Conservation (phyloP, 805 yeast genomes). For the Blastobotrys mokoenaii region DNA sequence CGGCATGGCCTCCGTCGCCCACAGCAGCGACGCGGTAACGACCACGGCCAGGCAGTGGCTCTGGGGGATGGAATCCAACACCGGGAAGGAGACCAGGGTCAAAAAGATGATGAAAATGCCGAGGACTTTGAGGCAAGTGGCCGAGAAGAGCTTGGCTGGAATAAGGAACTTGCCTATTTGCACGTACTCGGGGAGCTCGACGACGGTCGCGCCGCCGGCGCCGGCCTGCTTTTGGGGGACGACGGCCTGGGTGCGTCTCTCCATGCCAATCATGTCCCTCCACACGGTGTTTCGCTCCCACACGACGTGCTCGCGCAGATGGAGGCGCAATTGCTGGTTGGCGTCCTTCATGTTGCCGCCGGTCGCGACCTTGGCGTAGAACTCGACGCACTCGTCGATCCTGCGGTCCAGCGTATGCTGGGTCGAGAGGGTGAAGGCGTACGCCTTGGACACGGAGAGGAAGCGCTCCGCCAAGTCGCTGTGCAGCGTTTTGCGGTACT, state of each 20-base stretch:
- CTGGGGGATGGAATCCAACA: conserved; percentile 47
- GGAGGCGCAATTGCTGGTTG: conserved; percentile 39
- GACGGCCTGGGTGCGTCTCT: conserved; percentile 77
- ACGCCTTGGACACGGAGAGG: conserved; percentile 37
- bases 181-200: conserved; percentile 1
- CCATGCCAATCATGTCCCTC: conserved; percentile 92
- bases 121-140: conserved; percentile 36
- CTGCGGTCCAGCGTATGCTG: conserved; percentile 40
- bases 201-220: not conserved
- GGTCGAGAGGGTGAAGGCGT: conserved; percentile 48
- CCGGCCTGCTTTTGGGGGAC: conserved; percentile 2
- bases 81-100: conserved; percentile 35
- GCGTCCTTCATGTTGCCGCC: conserved; percentile 37
- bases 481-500: conserved; percentile 77
- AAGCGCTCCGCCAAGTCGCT: conserved; percentile 42
- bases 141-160: conserved; percentile 33
- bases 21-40: conserved; percentile 69
- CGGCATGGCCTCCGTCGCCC: conserved; percentile 97
- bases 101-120: conserved; percentile 43
- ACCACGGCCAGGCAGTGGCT: conserved; percentile 81
- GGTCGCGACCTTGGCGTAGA: conserved; percentile 46
- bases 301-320: conserved; percentile 83
- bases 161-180: conserved; percentile 13
- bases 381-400: conserved; percentile 43
- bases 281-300: conserved; percentile 98